Percentiles rank a stretch among this genome's conserved stretches.
These are phyloP conservation scores for Saccharomyces pastorianus DNA, from an alignment of 1,139 yeast species.

Conservation along the genomic window DNA sequence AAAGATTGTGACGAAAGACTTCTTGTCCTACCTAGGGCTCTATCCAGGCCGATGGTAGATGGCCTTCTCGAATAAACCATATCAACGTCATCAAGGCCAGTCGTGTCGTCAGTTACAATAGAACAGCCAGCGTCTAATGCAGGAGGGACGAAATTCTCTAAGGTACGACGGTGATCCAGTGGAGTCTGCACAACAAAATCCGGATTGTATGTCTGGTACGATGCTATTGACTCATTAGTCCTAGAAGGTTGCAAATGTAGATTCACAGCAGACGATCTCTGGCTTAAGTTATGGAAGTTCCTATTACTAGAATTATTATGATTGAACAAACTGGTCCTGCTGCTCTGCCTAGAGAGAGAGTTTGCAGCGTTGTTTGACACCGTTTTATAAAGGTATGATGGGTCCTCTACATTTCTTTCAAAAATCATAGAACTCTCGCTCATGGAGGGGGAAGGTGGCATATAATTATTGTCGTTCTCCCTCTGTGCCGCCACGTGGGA, in stretches of 20 bases:
- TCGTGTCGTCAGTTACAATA: slow-evolving; percentile 47
- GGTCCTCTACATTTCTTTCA: slow-evolving; percentile 59
- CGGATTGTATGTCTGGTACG: not conserved
- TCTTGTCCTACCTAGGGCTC: slow-evolving; percentile 46
- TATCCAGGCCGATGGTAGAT: slow-evolving; percentile 51
- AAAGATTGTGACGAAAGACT: slow-evolving; percentile 5
- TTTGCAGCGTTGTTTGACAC: slow-evolving; percentile 2
- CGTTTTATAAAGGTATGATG: slow-evolving; percentile 11
- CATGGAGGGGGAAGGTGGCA: not conserved
- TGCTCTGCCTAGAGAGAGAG: slow-evolving; percentile 8
- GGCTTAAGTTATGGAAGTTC: not conserved
- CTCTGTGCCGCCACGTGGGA: not conserved
- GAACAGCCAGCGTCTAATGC: slow-evolving; percentile 74
- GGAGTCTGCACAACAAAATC: slow-evolving; percentile 7
- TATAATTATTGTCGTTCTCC: not conserved
- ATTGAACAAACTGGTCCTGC: slow-evolving; percentile 5
- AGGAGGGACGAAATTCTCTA: slow-evolving; percentile 72
- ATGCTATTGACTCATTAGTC: not conserved
- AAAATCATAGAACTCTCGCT: slow-evolving; percentile 36
- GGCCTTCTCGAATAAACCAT: slow-evolving; percentile 62
- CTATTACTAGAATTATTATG: slow-evolving; percentile 2
- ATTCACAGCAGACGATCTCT: not conserved
- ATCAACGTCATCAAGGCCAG: slow-evolving; percentile 62
- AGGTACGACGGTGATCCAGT: slow-evolving; percentile 37
- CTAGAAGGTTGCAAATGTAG: not conserved